A percentile compares a stretch with the other conserved stretches of the same genome.
phyloP scores from a whole-genome alignment of 2,329 filamentous ascomycete genomes.

The Tolypocladium amazonense region DNA sequence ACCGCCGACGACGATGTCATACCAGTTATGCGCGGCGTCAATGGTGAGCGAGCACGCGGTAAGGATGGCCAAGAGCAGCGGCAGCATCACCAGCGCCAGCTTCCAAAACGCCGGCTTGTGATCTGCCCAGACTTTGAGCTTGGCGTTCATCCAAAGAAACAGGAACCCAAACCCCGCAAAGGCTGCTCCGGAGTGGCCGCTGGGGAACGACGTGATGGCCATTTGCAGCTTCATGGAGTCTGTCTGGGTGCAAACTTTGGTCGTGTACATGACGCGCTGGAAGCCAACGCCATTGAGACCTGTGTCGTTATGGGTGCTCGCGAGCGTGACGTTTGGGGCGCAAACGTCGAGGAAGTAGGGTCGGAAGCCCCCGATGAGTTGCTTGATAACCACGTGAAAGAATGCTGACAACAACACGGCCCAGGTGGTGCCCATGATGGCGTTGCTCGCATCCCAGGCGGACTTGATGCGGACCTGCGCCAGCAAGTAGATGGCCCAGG shows the following conservation, averaged over 20 bases:
- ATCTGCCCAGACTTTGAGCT: slow-evolving; percentile 59
- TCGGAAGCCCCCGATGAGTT: slow-evolving; percentile 52
- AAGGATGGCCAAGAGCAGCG: slow-evolving; percentile 48
- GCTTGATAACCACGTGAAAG: slow-evolving; percentile 59
- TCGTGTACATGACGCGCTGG: slow-evolving; percentile 51
- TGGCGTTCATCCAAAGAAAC: slow-evolving; percentile 59
- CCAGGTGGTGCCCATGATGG: slow-evolving; percentile 50
- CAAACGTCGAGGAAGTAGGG: slow-evolving; percentile 57
- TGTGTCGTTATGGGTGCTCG: slow-evolving; percentile 26
- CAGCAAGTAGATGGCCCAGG: slow-evolving; percentile 44
- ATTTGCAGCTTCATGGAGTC: slow-evolving; percentile 46
- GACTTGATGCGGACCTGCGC: slow-evolving; percentile 47
- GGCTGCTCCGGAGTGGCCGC: slow-evolving; percentile 55
- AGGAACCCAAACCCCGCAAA: slow-evolving; percentile 55
- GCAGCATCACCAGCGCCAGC: slow-evolving; percentile 44
- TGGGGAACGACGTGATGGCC: slow-evolving; percentile 55
- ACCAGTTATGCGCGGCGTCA: slow-evolving; percentile 59
- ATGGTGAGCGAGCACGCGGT: slow-evolving; percentile 53
- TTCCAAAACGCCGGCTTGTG: slow-evolving; percentile 61
- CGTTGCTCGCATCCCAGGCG: slow-evolving; percentile 52
- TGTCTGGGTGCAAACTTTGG: slow-evolving; percentile 47
- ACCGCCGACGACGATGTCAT: slow-evolving; percentile 55
- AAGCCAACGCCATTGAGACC: slow-evolving; percentile 39
- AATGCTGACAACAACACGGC: slow-evolving; percentile 46
- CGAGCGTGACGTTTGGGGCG: slow-evolving; percentile 40